Evolutionary conservation across 2,329 filamentous ascomycete genomes (phyloP).

Genomic region (Phyllosticta citribraziliensis): DNA sequence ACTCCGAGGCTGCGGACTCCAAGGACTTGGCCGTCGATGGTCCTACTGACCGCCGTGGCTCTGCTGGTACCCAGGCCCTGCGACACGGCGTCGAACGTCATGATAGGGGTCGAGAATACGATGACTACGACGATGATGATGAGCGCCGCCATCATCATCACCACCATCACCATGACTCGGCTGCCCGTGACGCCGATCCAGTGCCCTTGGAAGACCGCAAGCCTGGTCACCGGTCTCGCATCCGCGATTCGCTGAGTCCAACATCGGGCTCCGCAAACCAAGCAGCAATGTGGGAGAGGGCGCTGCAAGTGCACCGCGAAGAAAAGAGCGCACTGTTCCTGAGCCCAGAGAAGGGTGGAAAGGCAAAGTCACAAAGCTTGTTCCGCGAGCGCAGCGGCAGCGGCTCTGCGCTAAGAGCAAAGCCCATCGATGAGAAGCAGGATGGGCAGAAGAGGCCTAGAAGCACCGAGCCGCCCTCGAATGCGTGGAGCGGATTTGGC

Average conservation of each 20-base stretch:
- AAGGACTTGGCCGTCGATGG: neutral
- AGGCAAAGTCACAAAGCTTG: neutral
- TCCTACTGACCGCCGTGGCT: neutral
- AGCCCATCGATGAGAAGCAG: neutral
- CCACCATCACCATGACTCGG: neutral
- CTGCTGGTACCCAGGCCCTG: neutral
- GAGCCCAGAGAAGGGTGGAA: constrained; percentile 22
- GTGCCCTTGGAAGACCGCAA: constrained; percentile 7
- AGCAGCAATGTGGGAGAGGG: constrained; percentile 25
- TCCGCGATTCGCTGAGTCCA: constrained; percentile 14
- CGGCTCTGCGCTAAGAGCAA: neutral
- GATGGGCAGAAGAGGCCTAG: neutral
- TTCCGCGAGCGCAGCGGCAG: constrained; percentile 6
- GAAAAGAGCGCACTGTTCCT: constrained; percentile 26
- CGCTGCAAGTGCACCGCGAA: constrained; percentile 26
- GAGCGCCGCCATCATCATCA: neutral
- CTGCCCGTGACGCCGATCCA: neutral
- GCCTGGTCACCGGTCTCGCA: constrained; percentile 20
- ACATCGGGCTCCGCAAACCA: constrained; percentile 13
- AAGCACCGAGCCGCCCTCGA: neutral
- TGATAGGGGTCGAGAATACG: neutral
- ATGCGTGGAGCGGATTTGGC: neutral
- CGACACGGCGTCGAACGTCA: neutral
- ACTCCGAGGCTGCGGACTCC: neutral
- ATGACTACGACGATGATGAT: neutral